Percentiles rank a stretch among this genome's conserved stretches.
Conservation (phyloP, 306 rosid genomes). For the Quercus bicolor region DNA sequence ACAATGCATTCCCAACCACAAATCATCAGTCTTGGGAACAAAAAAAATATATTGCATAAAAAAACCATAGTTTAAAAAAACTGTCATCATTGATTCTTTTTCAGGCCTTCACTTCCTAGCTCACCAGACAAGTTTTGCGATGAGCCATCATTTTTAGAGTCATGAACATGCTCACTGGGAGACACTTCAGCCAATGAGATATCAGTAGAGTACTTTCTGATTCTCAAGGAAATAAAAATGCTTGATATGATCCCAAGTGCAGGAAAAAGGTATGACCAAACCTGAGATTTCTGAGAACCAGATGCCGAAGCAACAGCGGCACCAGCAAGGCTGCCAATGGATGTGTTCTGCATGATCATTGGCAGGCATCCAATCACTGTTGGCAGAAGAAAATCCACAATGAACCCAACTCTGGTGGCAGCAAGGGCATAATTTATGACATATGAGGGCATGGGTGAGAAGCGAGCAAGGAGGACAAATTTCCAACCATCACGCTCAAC, state of each 20-base stretch:
- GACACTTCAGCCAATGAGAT: slow-evolving; percentile 35
- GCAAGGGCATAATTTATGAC: slow-evolving; percentile 88
- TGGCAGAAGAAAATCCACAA: slow-evolving; percentile 83
- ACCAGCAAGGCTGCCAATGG: slow-evolving; percentile 94
- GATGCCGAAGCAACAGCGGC: slow-evolving; percentile 78
- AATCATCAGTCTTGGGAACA: background rate
- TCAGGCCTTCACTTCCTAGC: slow-evolving; percentile 7
- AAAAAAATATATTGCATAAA: background rate
- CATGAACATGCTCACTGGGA: slow-evolving; percentile 5
- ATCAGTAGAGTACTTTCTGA: slow-evolving; percentile 68
- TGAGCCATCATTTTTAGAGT: slow-evolving; percentile 10
- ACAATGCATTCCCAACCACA: background rate
- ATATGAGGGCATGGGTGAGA: slow-evolving; percentile 91
- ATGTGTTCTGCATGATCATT: slow-evolving; percentile 91
- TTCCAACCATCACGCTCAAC: slow-evolving; percentile 98
- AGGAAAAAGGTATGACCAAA: slow-evolving; percentile 82
- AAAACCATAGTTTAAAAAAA: background rate
- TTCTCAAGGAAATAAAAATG: slow-evolving; percentile 76
- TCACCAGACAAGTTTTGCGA: slow-evolving; percentile 12
- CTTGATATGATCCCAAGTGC: slow-evolving; percentile 69
- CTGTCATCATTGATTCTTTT: slow-evolving; percentile 16
- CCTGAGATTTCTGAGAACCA: slow-evolving; percentile 53
- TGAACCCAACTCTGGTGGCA: slow-evolving; percentile 75
- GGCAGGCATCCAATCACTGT: slow-evolving; percentile 82
- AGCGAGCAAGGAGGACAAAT: slow-evolving; percentile 92